Conservation (phyloP, 345 rosid genomes). For the Iberis pinnata region DNA sequence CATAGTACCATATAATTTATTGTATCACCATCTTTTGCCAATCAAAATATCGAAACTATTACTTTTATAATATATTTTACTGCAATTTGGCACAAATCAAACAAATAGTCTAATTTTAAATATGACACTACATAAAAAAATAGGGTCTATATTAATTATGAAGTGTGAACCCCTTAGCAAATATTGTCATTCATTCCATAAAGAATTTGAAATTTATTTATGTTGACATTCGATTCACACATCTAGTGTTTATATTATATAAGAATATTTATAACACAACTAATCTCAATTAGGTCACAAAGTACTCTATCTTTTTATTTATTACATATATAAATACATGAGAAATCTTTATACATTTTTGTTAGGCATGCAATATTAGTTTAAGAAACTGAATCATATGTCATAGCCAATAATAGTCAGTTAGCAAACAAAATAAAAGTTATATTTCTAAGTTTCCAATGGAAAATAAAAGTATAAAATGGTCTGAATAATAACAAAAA, state of each 20-base stretch:
- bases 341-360: neutral
- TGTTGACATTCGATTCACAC: neutral
- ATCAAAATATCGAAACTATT: too few species aligned
- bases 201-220: neutral
- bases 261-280: neutral
- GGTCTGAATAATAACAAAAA: too few species aligned
- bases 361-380: conserved; percentile 2
- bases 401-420: too few species aligned
- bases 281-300: conserved; percentile 1
- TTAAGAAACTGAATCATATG: too few species aligned
- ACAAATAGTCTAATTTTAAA: too few species aligned
- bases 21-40: too few species aligned
- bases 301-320: neutral
- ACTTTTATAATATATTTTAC: too few species aligned
- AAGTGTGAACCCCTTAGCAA: neutral
- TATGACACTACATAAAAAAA: neutral
- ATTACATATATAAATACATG: neutral
- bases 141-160: neutral
- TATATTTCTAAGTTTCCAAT: too few species aligned
- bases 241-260: neutral
- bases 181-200: neutral
- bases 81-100: too few species aligned
- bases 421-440: too few species aligned
- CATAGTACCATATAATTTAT: too few species aligned
- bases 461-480: too few species aligned